Base-by-base conservation (phyloP, 331 rosid species). In the Rosa hybrid region DNA sequence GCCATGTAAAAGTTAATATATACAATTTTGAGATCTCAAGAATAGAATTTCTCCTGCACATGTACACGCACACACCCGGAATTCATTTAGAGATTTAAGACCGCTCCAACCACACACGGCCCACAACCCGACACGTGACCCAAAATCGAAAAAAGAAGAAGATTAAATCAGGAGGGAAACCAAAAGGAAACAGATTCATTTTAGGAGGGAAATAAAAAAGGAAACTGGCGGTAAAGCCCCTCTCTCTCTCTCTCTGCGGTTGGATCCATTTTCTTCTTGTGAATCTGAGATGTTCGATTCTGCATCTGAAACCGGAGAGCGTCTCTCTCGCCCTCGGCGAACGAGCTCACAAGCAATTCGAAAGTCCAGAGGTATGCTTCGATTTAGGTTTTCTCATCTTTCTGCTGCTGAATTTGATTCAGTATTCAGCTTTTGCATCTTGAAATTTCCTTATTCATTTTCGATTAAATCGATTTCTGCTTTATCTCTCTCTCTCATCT, bases 161-260 rank as follows among this genome's bases (percentile, higher is more conserved):
- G 44, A 45, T 25, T 25, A 25, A 38, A 42, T 59, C 39, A 12
- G 78, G 82, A 76, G 87, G 87, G 81, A 82, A 79, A 80, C 64
- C 41, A 7, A 46, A 46, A 80, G 25, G 82, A 76, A 78, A 75
- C 71, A 8, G 5, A 14, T 14, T 67, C 48, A 7, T 34, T 62
- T 25, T 67, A 17, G 71, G 71, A 67, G 71, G 71, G 81, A 82
- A 85, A 83, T 82, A 83, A 79, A 81, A 42, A 39, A n/a, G 41
- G 30, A 27, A 71, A 42, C 59, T 67, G 48, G 71, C 71, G 71
- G 12, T 67, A 17, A 67, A 67, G 48, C 7, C 42, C 8, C 27
- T 27, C 48, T 38, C 56, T 57, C 75, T 74, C 56, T 39, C 20
- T 7, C 27, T 23, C 5, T 62, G 20, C 56, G 64, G 5, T 2